These are phyloP conservation scores for Petunia secreta DNA, from an alignment of 257 asterid species.

Conservation along the genomic window DNA sequence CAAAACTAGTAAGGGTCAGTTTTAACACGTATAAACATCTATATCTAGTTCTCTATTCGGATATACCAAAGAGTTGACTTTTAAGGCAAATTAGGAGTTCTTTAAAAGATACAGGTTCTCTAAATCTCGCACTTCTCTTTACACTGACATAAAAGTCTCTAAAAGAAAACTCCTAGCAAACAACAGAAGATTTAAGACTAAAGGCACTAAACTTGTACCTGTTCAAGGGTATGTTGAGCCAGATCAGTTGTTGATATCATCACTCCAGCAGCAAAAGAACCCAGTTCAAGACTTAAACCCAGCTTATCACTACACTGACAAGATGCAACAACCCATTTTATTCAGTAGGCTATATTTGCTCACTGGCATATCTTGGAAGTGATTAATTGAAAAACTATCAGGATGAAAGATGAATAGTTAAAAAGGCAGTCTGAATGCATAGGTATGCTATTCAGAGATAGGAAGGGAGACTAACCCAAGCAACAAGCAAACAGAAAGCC, in stretches of 20 bases:
- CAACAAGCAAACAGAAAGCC: conserved; percentile 88
- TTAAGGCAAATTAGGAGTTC: not conserved
- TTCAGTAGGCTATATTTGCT: conserved; percentile 5
- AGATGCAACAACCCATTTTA: conserved; percentile 31
- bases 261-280: conserved; percentile 93
- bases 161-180: conserved; percentile 18
- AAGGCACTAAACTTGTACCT: conserved; percentile 41
- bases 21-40: not conserved
- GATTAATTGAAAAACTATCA: conserved; percentile 24
- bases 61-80: conserved; percentile 2
- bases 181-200: conserved; percentile 18
- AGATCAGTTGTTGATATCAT: conserved; percentile 87
- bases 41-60: not conserved
- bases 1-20: conserved; percentile 14
- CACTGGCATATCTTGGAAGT: conserved; percentile 15
- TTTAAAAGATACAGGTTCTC: conserved; percentile 18
- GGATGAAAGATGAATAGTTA: conserved; percentile 18
- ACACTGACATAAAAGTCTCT: not conserved
- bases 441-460: conserved; percentile 30
- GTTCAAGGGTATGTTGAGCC: conserved; percentile 85
- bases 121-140: not conserved
- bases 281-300: conserved; percentile 87
- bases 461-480: conserved; percentile 68
- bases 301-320: conserved; percentile 88
- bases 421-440: not conserved